Evolutionary conservation across 805 yeast species (phyloP), one percentile per base, ranked within the genome.

Genomic region (Candida takata): DNA sequence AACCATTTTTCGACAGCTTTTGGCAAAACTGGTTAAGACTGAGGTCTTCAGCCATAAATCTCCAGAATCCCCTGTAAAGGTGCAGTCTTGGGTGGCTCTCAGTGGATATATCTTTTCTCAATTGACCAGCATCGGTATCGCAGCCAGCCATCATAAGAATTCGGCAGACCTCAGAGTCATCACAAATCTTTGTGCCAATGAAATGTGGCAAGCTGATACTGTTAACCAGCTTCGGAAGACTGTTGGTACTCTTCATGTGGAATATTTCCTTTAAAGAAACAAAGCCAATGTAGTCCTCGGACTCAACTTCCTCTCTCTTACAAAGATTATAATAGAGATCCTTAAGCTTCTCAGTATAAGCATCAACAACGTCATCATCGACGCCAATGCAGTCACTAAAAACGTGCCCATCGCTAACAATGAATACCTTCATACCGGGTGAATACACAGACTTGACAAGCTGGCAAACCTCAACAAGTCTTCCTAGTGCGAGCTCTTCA

Each of bases 321-420:
- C 20, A 31, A 23, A 69, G 42, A 6, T 41, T 46, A n/a, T 49
- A 33, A 44, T 72, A 72, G 9, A 75, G 48, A n/a, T 51, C 49
- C 42, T 65, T 67, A 38, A 76, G 61, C 21, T 63, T 60, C 5
- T 43, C 48, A 2, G 76, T 70, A 44, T 73, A 76, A 9, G 36
- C 45, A 45, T 70, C 71, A 26, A 76, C 80, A 34, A 64, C 62
- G 27, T 61, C 62, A 49, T 75, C 82, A 49, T 72, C 76, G 24
- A 74, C 80, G 24, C 77, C 79, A 50, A 76, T 65, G 48, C 81
- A 75, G 50, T 76, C 81, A 37, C 78, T 70, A 51, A 76, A 76
- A 12, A 76, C 82, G 48, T 76, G 82, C 0, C 82, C 81, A 46
- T 76, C 82, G 49, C 77, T 70, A 21, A 76, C 79, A 45, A 76